Base-by-base conservation (phyloP, 2,329 filamentous ascomycete genomes). In the Apiospora hydei region DNA sequence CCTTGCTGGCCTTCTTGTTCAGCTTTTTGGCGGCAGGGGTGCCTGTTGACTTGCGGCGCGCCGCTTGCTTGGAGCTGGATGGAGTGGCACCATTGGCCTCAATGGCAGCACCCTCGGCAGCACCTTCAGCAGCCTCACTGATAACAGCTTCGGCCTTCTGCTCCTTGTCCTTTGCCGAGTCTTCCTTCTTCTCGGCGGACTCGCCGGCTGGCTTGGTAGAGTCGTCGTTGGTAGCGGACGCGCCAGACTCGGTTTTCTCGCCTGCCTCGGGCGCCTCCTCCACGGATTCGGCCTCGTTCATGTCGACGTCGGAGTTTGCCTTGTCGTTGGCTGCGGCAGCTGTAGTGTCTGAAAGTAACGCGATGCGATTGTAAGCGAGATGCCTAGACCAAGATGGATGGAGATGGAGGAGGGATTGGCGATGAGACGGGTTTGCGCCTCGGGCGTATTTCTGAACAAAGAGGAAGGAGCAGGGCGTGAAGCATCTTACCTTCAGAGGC, bases 1-100 rank as follows among this genome's bases (percentile, higher is more conserved):
- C 87, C 84, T 91, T 92, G 67, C 93, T 95, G 80, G 91, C 93
- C 87, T 96, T 98, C 85, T 92, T 94, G 85, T 91, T 96, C 74
- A 95, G 86, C 87, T 95, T 95, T 77, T 83, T 86, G 84, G 93
- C 95, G 82, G 90, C 86, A 75, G 92, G 82, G 61, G 88, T 88
- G 71, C 87, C 87, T 57, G 86, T 87, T 34, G 94, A 97, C 88
- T 96, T 96, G 85, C 94, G 93, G 80, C 88, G 88, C 74, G 85
- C 81, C 77, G 47, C 24, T 21, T 34, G 34, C 51, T 70, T 64
- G 4, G 69, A 64, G 69, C 53, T 51, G 70, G 77, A 73, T 4
- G 67, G 72, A 26, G 73, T 72, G 8, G 75, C 72, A 11, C 73
- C 72, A 26, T 75, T 72, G 57, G 73, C 73, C 53, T 75, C 72